These are phyloP conservation scores for Entophlyctis helioformis DNA, from an alignment of 192 early-diverging fungal species.

Conservation along the genomic window DNA sequence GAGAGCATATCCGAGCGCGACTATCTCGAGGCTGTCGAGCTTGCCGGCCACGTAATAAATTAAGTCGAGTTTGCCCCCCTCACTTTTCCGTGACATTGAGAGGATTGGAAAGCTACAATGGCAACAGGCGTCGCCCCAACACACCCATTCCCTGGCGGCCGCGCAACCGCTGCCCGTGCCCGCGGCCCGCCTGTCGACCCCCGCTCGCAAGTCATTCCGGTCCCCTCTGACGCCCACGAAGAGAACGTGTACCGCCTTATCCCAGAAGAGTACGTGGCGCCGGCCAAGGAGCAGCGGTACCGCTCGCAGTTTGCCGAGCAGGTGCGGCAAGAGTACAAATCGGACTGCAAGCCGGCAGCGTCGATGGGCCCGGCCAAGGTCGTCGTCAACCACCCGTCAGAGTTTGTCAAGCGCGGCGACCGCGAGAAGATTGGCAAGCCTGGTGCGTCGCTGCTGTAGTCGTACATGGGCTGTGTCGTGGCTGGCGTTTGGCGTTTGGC, in stretches of 20 bases:
- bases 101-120: too few relatives aligned
- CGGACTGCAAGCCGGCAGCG: slow-evolving; percentile 25
- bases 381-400: slow-evolving; percentile 12
- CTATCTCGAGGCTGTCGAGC: slow-evolving; percentile 37
- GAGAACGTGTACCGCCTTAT: slow-evolving; percentile 41
- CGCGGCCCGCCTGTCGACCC: slow-evolving; percentile 1
- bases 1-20: slow-evolving; percentile 37
- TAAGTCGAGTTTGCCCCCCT: too few relatives aligned
- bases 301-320: slow-evolving; percentile 25
- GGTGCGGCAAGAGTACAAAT: slow-evolving; percentile 26
- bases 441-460: slow-evolving; percentile 1
- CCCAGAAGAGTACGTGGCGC: slow-evolving; percentile 20
- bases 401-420: slow-evolving; percentile 37
- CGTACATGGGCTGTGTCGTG: neutral
- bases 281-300: slow-evolving; percentile 28
- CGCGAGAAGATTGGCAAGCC: slow-evolving; percentile 9
- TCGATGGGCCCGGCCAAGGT: slow-evolving; percentile 41
- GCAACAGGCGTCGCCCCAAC: too few relatives aligned
- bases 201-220: neutral
- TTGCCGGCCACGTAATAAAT: slow-evolving; percentile 20
- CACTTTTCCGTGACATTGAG: too few relatives aligned
- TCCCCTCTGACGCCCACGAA: slow-evolving; percentile 25
- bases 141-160: slow-evolving; percentile 14
- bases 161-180: slow-evolving; percentile 7
- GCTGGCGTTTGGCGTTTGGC: neutral